Evolutionary conservation across 208 protist genomes (phyloP).

Genomic region (Angomonas ambiguus): DNA sequence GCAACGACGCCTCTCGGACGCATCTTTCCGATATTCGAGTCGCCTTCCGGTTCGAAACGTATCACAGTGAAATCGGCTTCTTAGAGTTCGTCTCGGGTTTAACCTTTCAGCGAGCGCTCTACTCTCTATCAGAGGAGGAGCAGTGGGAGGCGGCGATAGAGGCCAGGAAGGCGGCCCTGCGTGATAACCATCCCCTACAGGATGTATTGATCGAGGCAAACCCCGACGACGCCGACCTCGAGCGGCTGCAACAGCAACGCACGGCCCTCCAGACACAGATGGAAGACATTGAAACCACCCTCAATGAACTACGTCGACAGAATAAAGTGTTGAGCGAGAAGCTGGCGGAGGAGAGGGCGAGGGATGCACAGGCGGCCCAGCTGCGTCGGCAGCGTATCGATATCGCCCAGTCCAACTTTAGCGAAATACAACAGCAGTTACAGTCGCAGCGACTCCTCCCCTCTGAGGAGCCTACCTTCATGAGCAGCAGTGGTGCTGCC

Average conservation of each 20-base stretch:
- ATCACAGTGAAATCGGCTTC: slow-evolving; percentile 84
- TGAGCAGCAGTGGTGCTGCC: not conserved
- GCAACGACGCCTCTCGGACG: slow-evolving; percentile 76
- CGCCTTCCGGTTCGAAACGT: slow-evolving; percentile 88
- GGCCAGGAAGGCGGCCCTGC: slow-evolving; percentile 7
- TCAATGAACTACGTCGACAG: slow-evolving; percentile 62
- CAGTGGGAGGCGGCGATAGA: slow-evolving; percentile 4
- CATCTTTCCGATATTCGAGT: slow-evolving; percentile 86
- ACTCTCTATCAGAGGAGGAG: slow-evolving; percentile 67
- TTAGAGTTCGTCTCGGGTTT: slow-evolving; percentile 79
- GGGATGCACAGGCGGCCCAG: slow-evolving; percentile 62
- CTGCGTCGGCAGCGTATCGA: slow-evolving; percentile 46
- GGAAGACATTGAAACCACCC: slow-evolving; percentile 41
- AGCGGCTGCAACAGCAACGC: slow-evolving; percentile 55
- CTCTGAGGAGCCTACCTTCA: not conserved
- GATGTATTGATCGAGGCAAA: slow-evolving; percentile 68
- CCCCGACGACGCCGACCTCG: slow-evolving; percentile 63
- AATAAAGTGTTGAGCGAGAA: slow-evolving; percentile 82
- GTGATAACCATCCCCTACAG: slow-evolving; percentile 4
- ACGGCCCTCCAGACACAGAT: slow-evolving; percentile 59
- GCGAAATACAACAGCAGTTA: slow-evolving; percentile 20
- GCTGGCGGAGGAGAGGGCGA: slow-evolving; percentile 62
- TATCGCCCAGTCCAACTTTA: slow-evolving; percentile 24
- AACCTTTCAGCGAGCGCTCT: slow-evolving; percentile 65
- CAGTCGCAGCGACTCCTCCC: not conserved